A percentile compares a stretch with the other conserved stretches of the same genome.
These are phyloP conservation scores for Anacardium occidentale DNA, from an alignment of 345 rosid genomes.

Conservation along the genomic window DNA sequence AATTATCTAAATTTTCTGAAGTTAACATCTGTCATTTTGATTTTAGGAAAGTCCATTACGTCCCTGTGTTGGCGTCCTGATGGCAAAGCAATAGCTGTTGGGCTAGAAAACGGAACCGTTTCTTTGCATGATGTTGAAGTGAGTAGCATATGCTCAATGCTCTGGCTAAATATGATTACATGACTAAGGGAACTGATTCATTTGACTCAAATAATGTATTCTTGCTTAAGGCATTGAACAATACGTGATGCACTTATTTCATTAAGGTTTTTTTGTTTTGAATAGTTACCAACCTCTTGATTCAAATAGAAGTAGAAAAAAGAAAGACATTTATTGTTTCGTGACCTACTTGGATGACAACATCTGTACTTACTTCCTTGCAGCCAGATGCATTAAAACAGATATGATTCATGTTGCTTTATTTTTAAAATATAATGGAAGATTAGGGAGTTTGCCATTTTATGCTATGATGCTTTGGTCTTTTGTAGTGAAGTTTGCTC, in stretches of 20 bases:
- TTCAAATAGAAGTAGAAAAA: too few species aligned
- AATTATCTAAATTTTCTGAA: neutral
- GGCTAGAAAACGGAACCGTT: constrained; percentile 84
- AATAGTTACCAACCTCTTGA: too few species aligned
- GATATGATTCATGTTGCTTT: neutral
- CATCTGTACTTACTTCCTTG: neutral
- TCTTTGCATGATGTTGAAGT: constrained; percentile 86
- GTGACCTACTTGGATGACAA: too few species aligned
- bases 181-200: neutral
- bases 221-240: neutral
- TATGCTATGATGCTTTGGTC: neutral
- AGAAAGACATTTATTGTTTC: neutral
- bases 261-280: neutral
- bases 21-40: neutral
- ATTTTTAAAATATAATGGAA: neutral
- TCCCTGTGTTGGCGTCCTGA: constrained; percentile 92
- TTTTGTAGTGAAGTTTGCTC: neutral
- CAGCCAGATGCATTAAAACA: neutral
- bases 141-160: constrained; percentile 5
- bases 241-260: neutral
- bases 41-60: constrained; percentile 55
- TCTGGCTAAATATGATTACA: neutral
- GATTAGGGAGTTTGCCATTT: neutral
- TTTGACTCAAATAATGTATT: neutral
- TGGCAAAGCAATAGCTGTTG: constrained; percentile 82